Evolutionary conservation across 2,329 filamentous ascomycete genomes (phyloP).

Genomic region (Aspergillus floridensis): DNA sequence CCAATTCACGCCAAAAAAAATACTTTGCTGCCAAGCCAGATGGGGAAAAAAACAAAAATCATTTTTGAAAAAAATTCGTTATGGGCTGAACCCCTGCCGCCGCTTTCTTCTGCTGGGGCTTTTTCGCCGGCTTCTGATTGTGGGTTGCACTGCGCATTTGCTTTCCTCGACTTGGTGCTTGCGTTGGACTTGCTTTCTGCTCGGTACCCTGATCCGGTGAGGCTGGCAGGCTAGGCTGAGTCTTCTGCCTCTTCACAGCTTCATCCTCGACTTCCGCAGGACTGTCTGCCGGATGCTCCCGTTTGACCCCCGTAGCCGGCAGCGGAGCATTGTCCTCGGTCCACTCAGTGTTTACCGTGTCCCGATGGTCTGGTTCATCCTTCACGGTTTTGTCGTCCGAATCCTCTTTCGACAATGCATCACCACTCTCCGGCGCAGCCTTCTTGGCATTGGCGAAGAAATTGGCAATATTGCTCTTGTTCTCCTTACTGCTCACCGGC

Average conservation of each 20-base stretch:
- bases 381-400: slow-evolving; percentile 26
- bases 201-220: slow-evolving; percentile 40
- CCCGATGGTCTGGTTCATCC: slow-evolving; percentile 27
- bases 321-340: slow-evolving; percentile 54
- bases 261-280: slow-evolving; percentile 14
- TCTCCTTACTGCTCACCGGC: slow-evolving; percentile 78
- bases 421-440: slow-evolving; percentile 10
- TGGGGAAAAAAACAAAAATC: slow-evolving; percentile 3
- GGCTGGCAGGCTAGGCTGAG: slow-evolving; percentile 13
- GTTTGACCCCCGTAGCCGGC: slow-evolving; percentile 48
- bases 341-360: slow-evolving; percentile 45
- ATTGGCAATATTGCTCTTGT: slow-evolving; percentile 90
- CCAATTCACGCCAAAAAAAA: not conserved
- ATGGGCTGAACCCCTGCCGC: slow-evolving; percentile 53
- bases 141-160: slow-evolving; percentile 58
- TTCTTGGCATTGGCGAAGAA: slow-evolving; percentile 70
- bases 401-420: slow-evolving; percentile 17
- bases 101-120: slow-evolving; percentile 40
- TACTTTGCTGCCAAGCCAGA: not conserved
- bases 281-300: slow-evolving; percentile 41
- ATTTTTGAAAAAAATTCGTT: slow-evolving; percentile 50
- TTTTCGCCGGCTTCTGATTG: slow-evolving; percentile 51
- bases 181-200: slow-evolving; percentile 22
- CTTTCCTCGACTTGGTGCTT: slow-evolving; percentile 28
- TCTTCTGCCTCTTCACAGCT: slow-evolving; percentile 26